Base-by-base conservation (phyloP, 1,284 basidiomycete genomes). In the Hortiboletus rubellus region DNA sequence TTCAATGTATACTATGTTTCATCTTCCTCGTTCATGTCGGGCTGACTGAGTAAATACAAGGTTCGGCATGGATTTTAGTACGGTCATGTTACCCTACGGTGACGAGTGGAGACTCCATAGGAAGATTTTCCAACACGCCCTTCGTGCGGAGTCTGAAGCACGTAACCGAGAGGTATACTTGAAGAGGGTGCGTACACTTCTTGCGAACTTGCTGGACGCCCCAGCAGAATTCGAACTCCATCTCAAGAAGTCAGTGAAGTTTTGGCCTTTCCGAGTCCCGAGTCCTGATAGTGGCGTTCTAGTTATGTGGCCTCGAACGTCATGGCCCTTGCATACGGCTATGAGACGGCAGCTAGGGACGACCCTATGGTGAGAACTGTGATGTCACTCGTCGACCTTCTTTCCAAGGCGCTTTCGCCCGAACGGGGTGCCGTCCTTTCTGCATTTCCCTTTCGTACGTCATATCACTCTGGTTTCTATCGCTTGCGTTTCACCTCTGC, bases 371-470 rank as follows among this genome's bases (percentile, higher is more conserved):
- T 68, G 5, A 50, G 15, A 30, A 55, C 50, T 1, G 62, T 60
- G 18, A 59, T 52, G 54, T 52, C 55, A 18, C 52, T 70, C 6
- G 52, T 68, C 24, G 30, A 60, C 15, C 44, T 71, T 14, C 59
- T 68, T 6, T 34, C 67, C 3, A 62, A 40, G 40, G 66, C 42
- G 2, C 54, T 72, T 17, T 55, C 68, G 0, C 59, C 69, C 0
- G 62, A 66, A 18, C 54, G 57, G 18, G 46, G 44, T 12, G 69
- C 55, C 3, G 40, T 68, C 4, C 54, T 68, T 12, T 43, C 55
- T 41, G 57, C 62, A 1, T 71, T 71, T 22, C 64, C 68, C 2
- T 59, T 68, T 27, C 58, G 68, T 68, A 55, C 8, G 68, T 68
- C 34, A 5, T 46, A 17, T 18, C 0, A 6, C 14, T 9, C n/a